Evolutionary conservation across 2,329 filamentous ascomycete species (phyloP), one percentile per base, ranked within the genome.

Genomic region (Colletotrichum sp.): DNA sequence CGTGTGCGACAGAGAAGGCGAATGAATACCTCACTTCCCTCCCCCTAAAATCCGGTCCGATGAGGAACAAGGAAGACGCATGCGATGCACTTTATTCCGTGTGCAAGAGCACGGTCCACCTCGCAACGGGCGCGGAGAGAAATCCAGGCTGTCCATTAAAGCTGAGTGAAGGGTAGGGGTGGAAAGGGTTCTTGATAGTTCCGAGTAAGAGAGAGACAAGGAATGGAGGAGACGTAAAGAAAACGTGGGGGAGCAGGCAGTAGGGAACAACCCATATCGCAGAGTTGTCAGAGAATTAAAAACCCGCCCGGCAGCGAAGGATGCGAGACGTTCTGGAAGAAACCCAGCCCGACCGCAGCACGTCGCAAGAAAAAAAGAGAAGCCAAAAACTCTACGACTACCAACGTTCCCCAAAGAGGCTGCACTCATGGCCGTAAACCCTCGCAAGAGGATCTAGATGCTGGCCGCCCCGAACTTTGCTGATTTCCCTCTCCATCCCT

Each of bases 281-380:
- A 66, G 26, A 24, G 36, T 75, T 75, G 61, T 72, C 72, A 72
- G 68, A 72, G 68, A 60, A 43, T 34, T 65, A 28, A 36, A 52
- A 64, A 24, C 5, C 18, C 58, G 16, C 7, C 26, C 26, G 18
- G 15, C 16, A 52, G 36, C 38, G 64, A 68, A 73, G 10, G 5
- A 65, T 34, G 43, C 32, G 70, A 67, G 57, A 75, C 73, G 57
- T 75, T 75, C 73, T 75, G 64, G 73, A 75, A 73, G 43, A 43
- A 52, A 66, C 58, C 32, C 61, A 38, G 24, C 38, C 43, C 43
- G 43, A 21, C 43, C 6, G 4, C 43, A 48, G 43, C 43, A 48
- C 43, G 3, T 21, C n/a, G 43, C n/a, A 21, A 12, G 38, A n/a
- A n/a, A 48, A 48, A 4, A 48, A 21, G 16, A n/a, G 16, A 43